Evolutionary conservation across 352 stramenopile genomes (phyloP), one percentile per base, ranked within the genome.

Genomic region (Phytophthora kernoviae): DNA sequence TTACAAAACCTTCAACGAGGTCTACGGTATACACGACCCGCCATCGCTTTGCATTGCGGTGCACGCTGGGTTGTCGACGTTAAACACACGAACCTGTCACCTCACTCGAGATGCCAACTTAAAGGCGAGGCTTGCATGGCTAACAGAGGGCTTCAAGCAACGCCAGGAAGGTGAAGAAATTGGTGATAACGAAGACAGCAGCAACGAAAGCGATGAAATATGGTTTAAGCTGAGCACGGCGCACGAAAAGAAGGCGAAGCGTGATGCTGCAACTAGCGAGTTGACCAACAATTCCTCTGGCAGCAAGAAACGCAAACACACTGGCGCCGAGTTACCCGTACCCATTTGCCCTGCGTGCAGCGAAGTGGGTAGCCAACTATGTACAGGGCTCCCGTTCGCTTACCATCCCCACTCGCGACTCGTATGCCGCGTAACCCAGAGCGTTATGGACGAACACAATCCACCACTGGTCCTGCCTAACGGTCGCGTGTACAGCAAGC

Each of bases 371-470:
- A 84, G 80, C 21, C 74, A 81, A 30, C 58, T 94, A 15, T 88
- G 76, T 46, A 32, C 43, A 30, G 58, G 57, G 0, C 57, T 96
- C 5, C 87, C 87, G 17, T 90, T 92, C 43, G 81, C 82, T 20
- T 88, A 91, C 46, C 87, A 94, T 39, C 80, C 87, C n/a, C 87
- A 93, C 59, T 94, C 87, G 39, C 73, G 84, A 32, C 68, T 96
- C 22, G 76, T 96, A 36, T 96, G 87, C 54, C 82, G 85, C 12
- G 64, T 96, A 37, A 94, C 84, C 0, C 73, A 90, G 44, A 76
- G 58, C 24, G 80, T 94, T 15, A 96, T 96, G 77, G 79, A 94
- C 50, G 86, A 96, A 56, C 76, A 91, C 64, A 96, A 96, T 50
- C 86, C 84, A 26, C 86, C 87, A 1, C 58, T 91, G 5, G 81